phyloP scores from a whole-genome alignment of 352 stramenopile species.

The Pilasporangium apinafurcum region DNA sequence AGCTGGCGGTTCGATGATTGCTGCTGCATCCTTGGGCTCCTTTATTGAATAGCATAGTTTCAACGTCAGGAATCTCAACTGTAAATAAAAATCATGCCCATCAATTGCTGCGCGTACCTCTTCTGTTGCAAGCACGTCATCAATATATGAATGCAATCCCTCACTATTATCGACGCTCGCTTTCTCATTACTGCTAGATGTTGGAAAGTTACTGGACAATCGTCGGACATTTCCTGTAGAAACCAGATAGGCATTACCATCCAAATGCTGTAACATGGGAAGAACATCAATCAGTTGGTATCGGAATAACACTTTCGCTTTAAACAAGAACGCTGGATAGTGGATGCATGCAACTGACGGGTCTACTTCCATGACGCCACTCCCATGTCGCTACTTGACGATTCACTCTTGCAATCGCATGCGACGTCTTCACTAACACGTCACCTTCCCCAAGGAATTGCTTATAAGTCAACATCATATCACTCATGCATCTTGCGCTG shows the following conservation, averaged over 20 bases:
- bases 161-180: conserved; percentile 6
- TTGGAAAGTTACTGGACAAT: too few relatives aligned
- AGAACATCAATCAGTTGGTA: neutral
- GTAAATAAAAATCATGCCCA: too few relatives aligned
- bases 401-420: conserved; percentile 11
- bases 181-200: neutral
- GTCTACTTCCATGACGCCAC: conserved; percentile 45
- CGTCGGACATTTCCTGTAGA: conserved; percentile 31
- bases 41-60: neutral
- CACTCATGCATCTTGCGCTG: conserved; percentile 5
- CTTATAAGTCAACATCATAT: conserved; percentile 39
- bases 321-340: neutral
- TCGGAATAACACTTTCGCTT: neutral
- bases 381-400: conserved; percentile 31
- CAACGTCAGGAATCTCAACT: conserved; percentile 2
- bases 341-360: conserved; percentile 12
- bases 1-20: too few relatives aligned
- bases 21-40: too few relatives aligned
- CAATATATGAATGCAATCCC: conserved; percentile 2
- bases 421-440: conserved; percentile 30
- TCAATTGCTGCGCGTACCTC: conserved; percentile 7
- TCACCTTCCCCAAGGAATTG: conserved; percentile 41
- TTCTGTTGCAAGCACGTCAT: conserved; percentile 1
- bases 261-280: conserved; percentile 31
- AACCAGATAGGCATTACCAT: conserved; percentile 60